Conservation (phyloP, 75 land plant genomes). For the Pinus taeda region DNA sequence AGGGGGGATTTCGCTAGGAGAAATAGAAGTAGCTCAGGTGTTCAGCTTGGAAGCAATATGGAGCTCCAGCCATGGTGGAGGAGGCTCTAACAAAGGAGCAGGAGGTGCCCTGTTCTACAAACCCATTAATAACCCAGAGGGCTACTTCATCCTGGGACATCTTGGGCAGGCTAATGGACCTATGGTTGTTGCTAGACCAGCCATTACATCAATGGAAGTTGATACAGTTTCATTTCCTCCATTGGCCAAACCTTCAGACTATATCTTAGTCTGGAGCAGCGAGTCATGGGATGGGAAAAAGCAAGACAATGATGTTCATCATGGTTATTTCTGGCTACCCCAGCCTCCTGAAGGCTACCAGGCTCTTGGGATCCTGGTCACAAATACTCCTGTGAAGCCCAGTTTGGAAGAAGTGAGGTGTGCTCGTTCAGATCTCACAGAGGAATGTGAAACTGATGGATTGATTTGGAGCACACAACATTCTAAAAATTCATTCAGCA, state of each 20-base stretch:
- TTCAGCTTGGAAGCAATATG: constrained; percentile 18
- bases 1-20: constrained; percentile 20
- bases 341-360: constrained; percentile 32
- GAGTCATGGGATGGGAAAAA: constrained; percentile 18
- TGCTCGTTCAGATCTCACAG: constrained; percentile 37
- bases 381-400: constrained; percentile 15
- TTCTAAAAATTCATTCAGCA: constrained; percentile 9
- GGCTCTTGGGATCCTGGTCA: constrained; percentile 29
- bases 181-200: background rate
- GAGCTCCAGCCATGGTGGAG: constrained; percentile 4
- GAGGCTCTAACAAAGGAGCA: constrained; percentile 14
- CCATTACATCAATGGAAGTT: background rate
- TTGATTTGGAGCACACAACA: constrained; percentile 14
- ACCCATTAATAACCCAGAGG: constrained; percentile 26
- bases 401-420: constrained; percentile 20
- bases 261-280: constrained; percentile 33
- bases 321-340: constrained; percentile 32
- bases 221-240: constrained; percentile 8
- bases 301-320: constrained; percentile 12
- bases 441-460: constrained; percentile 1
- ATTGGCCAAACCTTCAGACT: constrained; percentile 19
- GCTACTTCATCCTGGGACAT: constrained; percentile 20
- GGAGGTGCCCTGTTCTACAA: constrained; percentile 26
- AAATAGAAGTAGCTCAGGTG: constrained; percentile 16
- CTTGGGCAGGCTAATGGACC: constrained; percentile 10